Conservation (phyloP, 2,329 filamentous ascomycete genomes). For the Nothophaeocryptopus gaeumannii region DNA sequence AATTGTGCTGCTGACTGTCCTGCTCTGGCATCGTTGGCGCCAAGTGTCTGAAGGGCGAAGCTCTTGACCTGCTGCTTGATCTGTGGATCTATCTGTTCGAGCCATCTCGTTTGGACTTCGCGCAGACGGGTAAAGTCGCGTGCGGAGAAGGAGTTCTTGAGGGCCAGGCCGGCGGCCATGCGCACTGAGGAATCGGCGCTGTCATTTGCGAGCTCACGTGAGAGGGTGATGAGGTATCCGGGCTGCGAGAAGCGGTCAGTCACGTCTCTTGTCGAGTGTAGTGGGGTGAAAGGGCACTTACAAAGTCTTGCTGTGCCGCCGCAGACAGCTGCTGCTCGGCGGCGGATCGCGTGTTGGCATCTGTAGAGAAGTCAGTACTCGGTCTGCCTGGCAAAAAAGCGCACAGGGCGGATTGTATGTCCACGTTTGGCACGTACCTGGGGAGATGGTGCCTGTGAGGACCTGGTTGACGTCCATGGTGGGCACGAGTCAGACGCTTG, state of each 20-base stretch:
- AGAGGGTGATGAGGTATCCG: conserved; percentile 87
- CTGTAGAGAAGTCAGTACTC: conserved; percentile 49
- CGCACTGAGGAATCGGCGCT: conserved; percentile 77
- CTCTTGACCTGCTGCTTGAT: conserved; percentile 87
- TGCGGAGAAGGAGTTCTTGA: conserved; percentile 97
- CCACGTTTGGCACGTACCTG: conserved; percentile 63
- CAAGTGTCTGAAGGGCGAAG: conserved; percentile 82
- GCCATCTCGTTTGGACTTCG: conserved; percentile 91
- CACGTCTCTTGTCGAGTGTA: not conserved
- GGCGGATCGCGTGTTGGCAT: conserved; percentile 82
- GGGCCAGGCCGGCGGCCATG: conserved; percentile 88
- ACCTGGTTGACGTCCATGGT: conserved; percentile 98
- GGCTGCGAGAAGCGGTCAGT: conserved; percentile 56
- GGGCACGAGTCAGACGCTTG: conserved; percentile 12
- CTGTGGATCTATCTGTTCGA: conserved; percentile 73
- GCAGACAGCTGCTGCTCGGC: conserved; percentile 92
- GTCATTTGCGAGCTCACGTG: conserved; percentile 92
- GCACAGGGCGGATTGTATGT: conserved; percentile 20
- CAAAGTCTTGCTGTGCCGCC: conserved; percentile 93
- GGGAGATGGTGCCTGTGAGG: conserved; percentile 92
- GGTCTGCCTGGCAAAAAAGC: conserved; percentile 20
- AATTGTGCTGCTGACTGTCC: conserved; percentile 91
- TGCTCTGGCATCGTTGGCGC: conserved; percentile 74
- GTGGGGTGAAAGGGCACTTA: conserved; percentile 53
- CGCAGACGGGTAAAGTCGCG: conserved; percentile 84